Base-by-base conservation (phyloP, 495 filamentous ascomycete species). In the Chlorociboria aeruginascens region DNA sequence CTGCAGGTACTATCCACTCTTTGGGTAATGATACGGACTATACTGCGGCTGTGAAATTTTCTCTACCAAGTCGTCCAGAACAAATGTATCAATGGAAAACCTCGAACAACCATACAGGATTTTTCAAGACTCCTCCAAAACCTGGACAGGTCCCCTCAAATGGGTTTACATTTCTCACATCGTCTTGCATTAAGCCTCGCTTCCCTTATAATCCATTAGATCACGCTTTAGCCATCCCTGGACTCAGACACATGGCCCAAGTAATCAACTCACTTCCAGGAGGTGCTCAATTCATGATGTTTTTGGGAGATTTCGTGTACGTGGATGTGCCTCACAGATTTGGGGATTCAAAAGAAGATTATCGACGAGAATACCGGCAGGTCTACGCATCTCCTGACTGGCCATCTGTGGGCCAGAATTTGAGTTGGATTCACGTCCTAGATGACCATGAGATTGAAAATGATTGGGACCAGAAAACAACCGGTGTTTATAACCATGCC, bases 291-390 rank as follows among this genome's bases (percentile, higher is more conserved):
- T 97, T 98, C 54, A 96, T 98, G 89, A 74, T 98, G 20, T 98
- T 98, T 70, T 78, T 98, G 0, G 92, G 90, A n/a, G 92, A 98
- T 60, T 98, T 96, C 62, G 95, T 98, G 61, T 98, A 98, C 61
- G 81, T 93, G 51, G 92, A 98, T 49, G 87, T 96, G 0, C 92
- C 92, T 0, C 70, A 76, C 29, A 79, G 82, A 32, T 83, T 87
- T 54, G 89, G 86, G 10, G 78, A 70, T 14, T 70, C 75, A 3
- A 67, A 74, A 8, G 78, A 85, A 39, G 78, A 82, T 58, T 96
- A 96, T 64, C 81, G 92, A 32, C 73, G 83, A 51, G 86, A 95
- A 61, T 98, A 98, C 62, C 82, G 90, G 20, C 86, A 90, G 54
- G 77, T 95, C 30, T 98, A 98, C 60, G 79, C 85, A 2, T 95